Evolutionary conservation across 2,329 filamentous ascomycete genomes (phyloP).

Genomic region (Paraphoma chrysanthemicola): DNA sequence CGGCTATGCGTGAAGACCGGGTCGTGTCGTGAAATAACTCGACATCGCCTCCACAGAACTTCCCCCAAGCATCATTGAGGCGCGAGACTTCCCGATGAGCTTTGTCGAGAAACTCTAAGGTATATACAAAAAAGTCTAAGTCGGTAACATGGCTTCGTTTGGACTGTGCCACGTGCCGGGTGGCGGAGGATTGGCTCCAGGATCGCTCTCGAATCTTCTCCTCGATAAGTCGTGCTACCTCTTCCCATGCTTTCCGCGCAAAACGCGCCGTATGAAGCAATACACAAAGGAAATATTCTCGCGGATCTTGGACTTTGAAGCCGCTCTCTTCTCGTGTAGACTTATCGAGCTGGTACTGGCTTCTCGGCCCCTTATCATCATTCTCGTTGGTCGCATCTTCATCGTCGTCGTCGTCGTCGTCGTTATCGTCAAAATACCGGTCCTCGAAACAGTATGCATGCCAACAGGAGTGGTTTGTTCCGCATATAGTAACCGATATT

Average conservation of each 20-base stretch:
- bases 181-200: too few relatives aligned
- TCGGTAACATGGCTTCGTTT: too few relatives aligned
- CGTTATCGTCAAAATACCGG: conserved; percentile 3
- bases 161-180: too few relatives aligned
- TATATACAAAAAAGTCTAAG: too few relatives aligned
- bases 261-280: too few relatives aligned
- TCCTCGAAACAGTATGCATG: conserved; percentile 3
- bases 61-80: too few relatives aligned
- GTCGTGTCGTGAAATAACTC: too few relatives aligned
- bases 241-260: neutral
- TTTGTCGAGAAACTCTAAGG: too few relatives aligned
- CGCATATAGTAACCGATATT: conserved; percentile 4
- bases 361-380: neutral
- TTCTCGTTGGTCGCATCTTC: too few relatives aligned
- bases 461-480: conserved; percentile 3
- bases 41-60: too few relatives aligned
- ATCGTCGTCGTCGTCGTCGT: neutral
- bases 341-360: neutral
- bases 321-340: neutral
- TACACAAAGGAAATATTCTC: conserved; percentile 11
- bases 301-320: conserved; percentile 7
- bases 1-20: neutral
- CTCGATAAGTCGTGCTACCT: neutral
- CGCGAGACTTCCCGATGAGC: too few relatives aligned
- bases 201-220: neutral